Conservation (phyloP, 176 grass and related monocot genomes). For the Oryza glumipatula region DNA sequence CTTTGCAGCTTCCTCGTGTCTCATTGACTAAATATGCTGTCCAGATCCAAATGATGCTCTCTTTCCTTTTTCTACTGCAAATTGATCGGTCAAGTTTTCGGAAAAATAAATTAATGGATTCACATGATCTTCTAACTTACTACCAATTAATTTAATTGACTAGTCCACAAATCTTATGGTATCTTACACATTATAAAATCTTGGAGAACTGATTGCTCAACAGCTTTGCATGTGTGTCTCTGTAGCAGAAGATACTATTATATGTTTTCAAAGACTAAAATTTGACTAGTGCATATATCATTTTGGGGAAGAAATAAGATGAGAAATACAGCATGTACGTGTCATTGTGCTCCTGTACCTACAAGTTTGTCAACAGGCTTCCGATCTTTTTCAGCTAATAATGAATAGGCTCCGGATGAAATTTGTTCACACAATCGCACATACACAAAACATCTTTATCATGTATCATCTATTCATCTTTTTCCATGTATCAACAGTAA, state of each 20-base stretch:
- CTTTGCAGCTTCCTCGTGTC: background rate
- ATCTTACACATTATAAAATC: background rate
- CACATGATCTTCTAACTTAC: background rate
- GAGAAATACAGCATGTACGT: background rate
- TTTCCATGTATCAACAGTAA: background rate
- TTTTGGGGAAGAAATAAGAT: background rate
- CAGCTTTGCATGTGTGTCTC: background rate
- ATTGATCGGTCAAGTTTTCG: slow-evolving; percentile 15
- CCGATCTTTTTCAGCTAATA: background rate
- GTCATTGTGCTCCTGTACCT: background rate
- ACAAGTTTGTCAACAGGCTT: background rate
- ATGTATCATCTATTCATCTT: background rate
- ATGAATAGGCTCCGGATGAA: background rate
- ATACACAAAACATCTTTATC: background rate
- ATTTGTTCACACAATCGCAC: background rate
- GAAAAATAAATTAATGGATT: background rate
- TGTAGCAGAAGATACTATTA: background rate
- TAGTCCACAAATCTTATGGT: background rate
- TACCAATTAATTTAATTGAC: background rate
- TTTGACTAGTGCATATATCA: background rate
- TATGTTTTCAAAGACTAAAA: background rate
- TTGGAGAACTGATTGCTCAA: background rate
- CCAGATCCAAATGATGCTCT: slow-evolving; percentile 30
- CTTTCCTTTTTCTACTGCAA: background rate
- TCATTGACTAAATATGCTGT: slow-evolving; percentile 12